A percentile compares a stretch with the other conserved stretches of the same genome.
These are phyloP conservation scores for Eleusine indica DNA, from an alignment of 176 grass and related monocot species.

Conservation along the genomic window DNA sequence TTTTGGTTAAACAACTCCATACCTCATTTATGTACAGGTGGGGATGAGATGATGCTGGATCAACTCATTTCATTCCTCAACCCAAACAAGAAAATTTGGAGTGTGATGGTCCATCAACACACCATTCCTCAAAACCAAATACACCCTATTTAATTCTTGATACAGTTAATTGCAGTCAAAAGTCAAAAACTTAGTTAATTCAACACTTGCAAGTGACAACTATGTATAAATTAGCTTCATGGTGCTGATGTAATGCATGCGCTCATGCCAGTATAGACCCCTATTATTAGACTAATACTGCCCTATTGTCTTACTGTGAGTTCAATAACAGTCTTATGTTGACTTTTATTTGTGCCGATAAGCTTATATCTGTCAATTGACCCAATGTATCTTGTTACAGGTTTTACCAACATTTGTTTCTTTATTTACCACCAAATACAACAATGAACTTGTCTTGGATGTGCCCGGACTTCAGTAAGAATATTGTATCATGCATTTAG, in stretches of 20 bases:
- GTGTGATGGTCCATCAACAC: too few relatives aligned
- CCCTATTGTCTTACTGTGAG: not conserved
- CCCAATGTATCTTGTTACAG: not conserved
- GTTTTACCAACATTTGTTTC: constrained; percentile 32
- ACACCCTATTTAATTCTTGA: not conserved
- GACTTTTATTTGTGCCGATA: not conserved
- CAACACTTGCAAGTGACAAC: not conserved
- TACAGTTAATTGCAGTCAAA: not conserved
- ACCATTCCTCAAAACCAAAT: too few relatives aligned
- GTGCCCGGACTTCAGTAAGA: constrained; percentile 28
- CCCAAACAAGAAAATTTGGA: too few relatives aligned
- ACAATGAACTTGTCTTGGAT: not conserved
- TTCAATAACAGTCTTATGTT: not conserved
- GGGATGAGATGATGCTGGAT: too few relatives aligned
- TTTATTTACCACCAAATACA: not conserved
- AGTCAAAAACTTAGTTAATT: not conserved
- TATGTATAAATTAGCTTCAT: not conserved
- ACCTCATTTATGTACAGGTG: too few relatives aligned
- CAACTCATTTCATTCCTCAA: too few relatives aligned
- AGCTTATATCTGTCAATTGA: not conserved
- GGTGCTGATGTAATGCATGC: not conserved
- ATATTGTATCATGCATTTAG: not conserved
- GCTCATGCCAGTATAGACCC: not conserved
- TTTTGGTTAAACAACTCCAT: too few relatives aligned
- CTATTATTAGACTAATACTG: not conserved